Evolutionary conservation across 768 basidiomycete species (phyloP).

Genomic region (Auricularia cornea): DNA sequence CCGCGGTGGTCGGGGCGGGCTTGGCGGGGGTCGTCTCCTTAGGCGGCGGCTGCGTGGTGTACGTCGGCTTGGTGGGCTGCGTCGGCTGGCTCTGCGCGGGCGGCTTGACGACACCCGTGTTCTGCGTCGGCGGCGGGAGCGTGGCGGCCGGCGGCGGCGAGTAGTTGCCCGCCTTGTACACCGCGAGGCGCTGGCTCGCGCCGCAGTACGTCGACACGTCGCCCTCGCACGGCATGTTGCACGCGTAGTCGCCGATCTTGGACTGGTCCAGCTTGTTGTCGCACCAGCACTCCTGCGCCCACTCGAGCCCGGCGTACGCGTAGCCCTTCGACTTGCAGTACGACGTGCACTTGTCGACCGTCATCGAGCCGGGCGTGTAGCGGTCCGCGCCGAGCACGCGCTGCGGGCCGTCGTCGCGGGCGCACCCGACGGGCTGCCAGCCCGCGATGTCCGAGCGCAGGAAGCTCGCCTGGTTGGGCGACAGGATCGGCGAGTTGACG

Average conservation of each 20-base stretch:
- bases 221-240: conserved; percentile 21
- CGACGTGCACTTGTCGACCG: conserved; percentile 22
- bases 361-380: conserved; percentile 10
- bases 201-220: conserved; percentile 24
- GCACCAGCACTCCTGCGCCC: conserved; percentile 21
- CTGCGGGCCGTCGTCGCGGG: not conserved
- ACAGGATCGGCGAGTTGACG: not conserved
- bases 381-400: not conserved
- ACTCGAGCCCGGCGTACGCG: conserved; percentile 25
- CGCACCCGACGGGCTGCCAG: conserved; percentile 7
- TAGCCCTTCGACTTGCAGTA: conserved; percentile 22
- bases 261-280: conserved; percentile 14
- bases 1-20: not conserved
- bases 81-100: conserved; percentile 36
- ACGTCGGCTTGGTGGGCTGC: conserved; percentile 46
- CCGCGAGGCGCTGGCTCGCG: conserved; percentile 18
- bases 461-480: conserved; percentile 1
- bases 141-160: conserved; percentile 36
- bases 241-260: conserved; percentile 15
- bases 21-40: not conserved
- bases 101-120: conserved; percentile 9
- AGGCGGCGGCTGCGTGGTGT: conserved; percentile 34
- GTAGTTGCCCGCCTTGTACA: conserved; percentile 36
- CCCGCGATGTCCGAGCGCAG: conserved; percentile 1
- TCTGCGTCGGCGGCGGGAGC: conserved; percentile 10